Conservation (phyloP, 2,329 filamentous ascomycete species). For the Phialocephala sp. region DNA sequence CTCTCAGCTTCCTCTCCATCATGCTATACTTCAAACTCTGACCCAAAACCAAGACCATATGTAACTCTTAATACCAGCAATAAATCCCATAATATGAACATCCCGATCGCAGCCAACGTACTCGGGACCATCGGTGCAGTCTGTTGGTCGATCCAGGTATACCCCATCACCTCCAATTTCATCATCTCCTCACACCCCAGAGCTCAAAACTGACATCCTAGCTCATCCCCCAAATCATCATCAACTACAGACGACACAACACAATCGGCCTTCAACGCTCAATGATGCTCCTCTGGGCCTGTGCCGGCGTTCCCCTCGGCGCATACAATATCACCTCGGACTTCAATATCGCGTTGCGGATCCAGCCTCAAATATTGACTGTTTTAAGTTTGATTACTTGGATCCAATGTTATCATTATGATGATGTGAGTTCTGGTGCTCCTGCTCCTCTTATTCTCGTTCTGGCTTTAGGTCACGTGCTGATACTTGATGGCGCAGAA, state of each 20-base stretch:
- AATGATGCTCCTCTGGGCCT: constrained; percentile 76
- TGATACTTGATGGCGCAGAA: constrained; percentile 45
- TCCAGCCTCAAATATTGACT: constrained; percentile 45
- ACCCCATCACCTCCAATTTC: constrained; percentile 10
- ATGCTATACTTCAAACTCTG: too few relatives aligned
- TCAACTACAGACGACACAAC: constrained; percentile 71
- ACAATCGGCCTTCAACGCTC: constrained; percentile 68
- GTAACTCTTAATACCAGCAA: neutral
- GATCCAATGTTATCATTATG: constrained; percentile 45
- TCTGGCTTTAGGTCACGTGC: neutral
- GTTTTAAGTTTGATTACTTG: constrained; percentile 44
- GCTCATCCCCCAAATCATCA: constrained; percentile 71
- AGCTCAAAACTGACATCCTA: constrained; percentile 41
- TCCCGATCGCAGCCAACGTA: constrained; percentile 60
- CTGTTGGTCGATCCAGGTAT: constrained; percentile 70
- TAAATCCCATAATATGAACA: constrained; percentile 51
- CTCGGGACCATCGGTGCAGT: constrained; percentile 65
- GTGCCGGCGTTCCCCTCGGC: constrained; percentile 70
- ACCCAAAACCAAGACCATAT: neutral
- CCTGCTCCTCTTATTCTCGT: neutral
- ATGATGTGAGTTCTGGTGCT: constrained; percentile 49
- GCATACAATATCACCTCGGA: constrained; percentile 44
- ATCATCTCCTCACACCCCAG: neutral
- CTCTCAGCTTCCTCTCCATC: too few relatives aligned
- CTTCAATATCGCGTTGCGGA: constrained; percentile 42